Evolutionary conservation across 768 basidiomycete species (phyloP).

Genomic region (Termitomyces sp.): DNA sequence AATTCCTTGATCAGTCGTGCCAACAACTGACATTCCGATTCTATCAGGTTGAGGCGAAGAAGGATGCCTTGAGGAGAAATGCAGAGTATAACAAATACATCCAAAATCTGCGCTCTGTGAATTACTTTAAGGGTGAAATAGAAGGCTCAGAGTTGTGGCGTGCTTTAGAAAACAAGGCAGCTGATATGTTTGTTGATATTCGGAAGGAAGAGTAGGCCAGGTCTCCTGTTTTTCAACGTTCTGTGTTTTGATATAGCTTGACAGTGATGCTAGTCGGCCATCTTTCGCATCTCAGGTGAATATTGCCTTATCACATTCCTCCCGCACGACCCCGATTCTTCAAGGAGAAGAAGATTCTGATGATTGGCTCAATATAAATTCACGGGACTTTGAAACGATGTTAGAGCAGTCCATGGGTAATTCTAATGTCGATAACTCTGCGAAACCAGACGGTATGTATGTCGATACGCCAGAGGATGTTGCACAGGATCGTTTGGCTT

Average conservation of each 20-base stretch:
- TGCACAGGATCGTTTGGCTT: constrained; percentile 49
- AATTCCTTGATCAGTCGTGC: neutral
- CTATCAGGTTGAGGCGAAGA: constrained; percentile 55
- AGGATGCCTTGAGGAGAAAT: constrained; percentile 65
- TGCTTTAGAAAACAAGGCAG: constrained; percentile 68
- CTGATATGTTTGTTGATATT: constrained; percentile 56
- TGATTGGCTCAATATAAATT: constrained; percentile 82
- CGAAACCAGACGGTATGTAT: constrained; percentile 39
- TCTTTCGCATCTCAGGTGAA: constrained; percentile 5
- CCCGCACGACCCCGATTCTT: neutral
- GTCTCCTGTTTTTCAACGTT: neutral
- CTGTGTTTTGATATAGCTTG: constrained; percentile 31
- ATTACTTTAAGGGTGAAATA: constrained; percentile 77
- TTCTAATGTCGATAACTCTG: constrained; percentile 8
- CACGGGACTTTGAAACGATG: constrained; percentile 71
- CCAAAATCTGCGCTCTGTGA: constrained; percentile 53
- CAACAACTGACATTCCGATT: neutral
- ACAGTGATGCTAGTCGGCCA: constrained; percentile 1
- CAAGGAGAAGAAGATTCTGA: constrained; percentile 37
- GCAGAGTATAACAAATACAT: constrained; percentile 72
- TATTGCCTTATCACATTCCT: neutral
- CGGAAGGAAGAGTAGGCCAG: constrained; percentile 57
- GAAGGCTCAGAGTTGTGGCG: constrained; percentile 80
- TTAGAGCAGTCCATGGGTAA: constrained; percentile 44
- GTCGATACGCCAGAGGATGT: constrained; percentile 34